These are phyloP conservation scores for Saksenaea oblongispora DNA, from an alignment of 371 early-diverging fungal genomes.

Conservation along the genomic window DNA sequence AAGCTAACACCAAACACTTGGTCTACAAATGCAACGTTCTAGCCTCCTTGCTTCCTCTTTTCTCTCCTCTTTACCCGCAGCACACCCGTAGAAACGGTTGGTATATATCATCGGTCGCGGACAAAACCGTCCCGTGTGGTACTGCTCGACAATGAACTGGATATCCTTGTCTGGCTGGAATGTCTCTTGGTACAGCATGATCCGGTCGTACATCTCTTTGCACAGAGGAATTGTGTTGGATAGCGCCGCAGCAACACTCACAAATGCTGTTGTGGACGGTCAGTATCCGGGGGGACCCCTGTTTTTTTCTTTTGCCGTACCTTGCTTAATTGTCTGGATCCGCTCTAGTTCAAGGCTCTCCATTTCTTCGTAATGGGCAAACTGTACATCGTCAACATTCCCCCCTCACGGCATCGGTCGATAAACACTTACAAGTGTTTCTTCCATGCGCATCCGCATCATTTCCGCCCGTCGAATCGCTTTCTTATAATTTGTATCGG, in stretches of 20 bases:
- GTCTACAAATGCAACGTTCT: conserved; percentile 37
- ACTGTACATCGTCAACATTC: too few relatives aligned
- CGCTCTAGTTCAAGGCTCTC: conserved; percentile 60
- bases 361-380: conserved; percentile 59
- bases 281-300: neutral
- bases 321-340: conserved; percentile 59
- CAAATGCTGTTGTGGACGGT: conserved; percentile 43
- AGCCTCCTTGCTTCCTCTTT: too few relatives aligned
- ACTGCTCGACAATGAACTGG: conserved; percentile 69
- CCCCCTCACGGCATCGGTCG: too few relatives aligned
- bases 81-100: conserved; percentile 59
- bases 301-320: conserved; percentile 20
- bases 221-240: conserved; percentile 59
- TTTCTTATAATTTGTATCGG: conserved; percentile 58
- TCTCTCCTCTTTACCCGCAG: conserved; percentile 42
- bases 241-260: conserved; percentile 63
- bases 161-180: conserved; percentile 69
- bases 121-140: conserved; percentile 67
- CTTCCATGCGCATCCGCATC: conserved; percentile 65
- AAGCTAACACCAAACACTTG: conserved; percentile 76
- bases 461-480: conserved; percentile 60
- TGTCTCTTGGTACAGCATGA: conserved; percentile 69
- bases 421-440: conserved; percentile 56
- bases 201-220: conserved; percentile 59
- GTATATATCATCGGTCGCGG: conserved; percentile 68